Evolutionary conservation across 768 basidiomycete genomes (phyloP).

Genomic region (Mycena capillaripes): DNA sequence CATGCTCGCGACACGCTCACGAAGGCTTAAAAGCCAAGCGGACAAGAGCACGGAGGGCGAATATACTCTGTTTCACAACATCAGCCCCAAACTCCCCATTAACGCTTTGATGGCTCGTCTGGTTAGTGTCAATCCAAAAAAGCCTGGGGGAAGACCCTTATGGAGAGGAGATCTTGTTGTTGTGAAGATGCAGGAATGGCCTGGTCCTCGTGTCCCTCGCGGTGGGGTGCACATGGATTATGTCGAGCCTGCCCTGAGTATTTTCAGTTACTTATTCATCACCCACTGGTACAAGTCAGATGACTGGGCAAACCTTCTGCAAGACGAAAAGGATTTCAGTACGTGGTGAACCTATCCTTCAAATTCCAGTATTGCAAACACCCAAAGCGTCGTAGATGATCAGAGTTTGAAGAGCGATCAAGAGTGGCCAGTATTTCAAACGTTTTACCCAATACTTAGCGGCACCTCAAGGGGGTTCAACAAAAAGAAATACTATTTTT

Average conservation of each 20-base stretch:
- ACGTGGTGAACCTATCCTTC: neutral
- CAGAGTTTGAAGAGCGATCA: neutral
- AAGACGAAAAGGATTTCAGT: neutral
- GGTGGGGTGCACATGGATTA: constrained; percentile 24
- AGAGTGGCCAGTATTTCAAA: neutral
- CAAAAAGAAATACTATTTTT: too few relatives aligned
- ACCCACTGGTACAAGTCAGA: constrained; percentile 15
- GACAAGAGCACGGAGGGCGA: neutral
- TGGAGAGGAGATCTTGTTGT: constrained; percentile 25
- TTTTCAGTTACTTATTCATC: neutral
- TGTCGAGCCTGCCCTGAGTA: neutral
- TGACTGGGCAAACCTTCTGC: constrained; percentile 3
- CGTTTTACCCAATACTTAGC: neutral
- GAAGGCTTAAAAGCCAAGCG: neutral
- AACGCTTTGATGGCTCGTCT: constrained; percentile 19
- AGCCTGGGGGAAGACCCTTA: constrained; percentile 6
- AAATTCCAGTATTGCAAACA: neutral
- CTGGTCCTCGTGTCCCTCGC: neutral
- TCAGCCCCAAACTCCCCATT: constrained; percentile 18
- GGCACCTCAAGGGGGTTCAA: neutral
- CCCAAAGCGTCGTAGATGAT: constrained; percentile 2
- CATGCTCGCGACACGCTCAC: constrained; percentile 14
- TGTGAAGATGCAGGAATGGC: constrained; percentile 19
- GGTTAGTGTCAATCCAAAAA: neutral
- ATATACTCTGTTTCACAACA: constrained; percentile 19